Percentiles rank a stretch among this genome's conserved stretches.
Evolutionary conservation across 2,329 filamentous ascomycete genomes (phyloP).

Genomic region (Fusarium sp.): DNA sequence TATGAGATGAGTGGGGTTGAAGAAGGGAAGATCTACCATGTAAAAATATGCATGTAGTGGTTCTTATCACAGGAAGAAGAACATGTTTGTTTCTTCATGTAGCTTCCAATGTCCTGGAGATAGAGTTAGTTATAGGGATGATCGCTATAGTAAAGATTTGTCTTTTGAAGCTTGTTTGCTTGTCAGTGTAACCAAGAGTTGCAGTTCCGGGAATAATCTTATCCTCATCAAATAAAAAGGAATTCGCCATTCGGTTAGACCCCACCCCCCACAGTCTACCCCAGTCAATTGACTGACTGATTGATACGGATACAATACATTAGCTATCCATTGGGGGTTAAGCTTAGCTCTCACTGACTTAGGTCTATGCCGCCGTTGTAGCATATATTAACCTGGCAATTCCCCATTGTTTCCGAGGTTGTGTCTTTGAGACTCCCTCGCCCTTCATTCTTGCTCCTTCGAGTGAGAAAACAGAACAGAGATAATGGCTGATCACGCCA

Average conservation of each 20-base stretch:
- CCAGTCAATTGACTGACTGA: constrained; percentile 27
- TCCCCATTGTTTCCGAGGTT: constrained; percentile 15
- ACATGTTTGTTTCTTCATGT: not conserved
- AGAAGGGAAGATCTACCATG: constrained; percentile 10
- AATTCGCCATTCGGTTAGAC: constrained; percentile 29
- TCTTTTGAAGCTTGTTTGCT: not conserved
- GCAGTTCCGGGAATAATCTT: constrained; percentile 8
- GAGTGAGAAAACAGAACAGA: not conserved
- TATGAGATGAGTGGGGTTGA: constrained; percentile 3
- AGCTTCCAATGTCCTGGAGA: not conserved
- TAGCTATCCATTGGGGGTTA: constrained; percentile 27
- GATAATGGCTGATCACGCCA: constrained; percentile 21
- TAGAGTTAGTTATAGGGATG: not conserved
- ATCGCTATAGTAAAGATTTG: not conserved
- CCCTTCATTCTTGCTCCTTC: not conserved
- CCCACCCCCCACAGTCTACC: constrained; percentile 35
- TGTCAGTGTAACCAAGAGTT: constrained; percentile 1
- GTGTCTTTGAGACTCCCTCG: not conserved
- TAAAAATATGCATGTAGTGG: not conserved
- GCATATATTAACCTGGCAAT: constrained; percentile 34
- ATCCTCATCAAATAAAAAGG: not conserved
- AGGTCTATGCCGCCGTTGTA: not conserved
- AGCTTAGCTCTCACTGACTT: constrained; percentile 23
- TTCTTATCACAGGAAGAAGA: not conserved
- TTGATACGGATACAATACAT: constrained; percentile 3